A percentile compares a stretch with the other conserved stretches of the same genome.
Conservation (phyloP, 129 eudicot species). For the Ambrosia artemisiifolia region DNA sequence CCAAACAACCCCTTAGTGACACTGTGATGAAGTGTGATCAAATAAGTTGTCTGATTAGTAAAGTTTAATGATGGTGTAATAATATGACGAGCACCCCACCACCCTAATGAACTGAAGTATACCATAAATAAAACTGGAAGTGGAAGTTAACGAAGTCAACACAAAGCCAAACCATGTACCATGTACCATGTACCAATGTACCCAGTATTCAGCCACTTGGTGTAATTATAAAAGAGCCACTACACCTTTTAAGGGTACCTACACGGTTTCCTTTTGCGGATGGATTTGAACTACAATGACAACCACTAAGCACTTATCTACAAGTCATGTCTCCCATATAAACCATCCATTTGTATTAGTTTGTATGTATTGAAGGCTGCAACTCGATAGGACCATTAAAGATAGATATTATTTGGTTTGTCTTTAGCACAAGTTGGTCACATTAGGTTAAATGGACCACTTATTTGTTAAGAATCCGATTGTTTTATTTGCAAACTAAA, state of each 20-base stretch:
- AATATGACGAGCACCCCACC: too few species aligned
- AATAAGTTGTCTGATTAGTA: too few species aligned
- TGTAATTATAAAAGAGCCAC: background rate
- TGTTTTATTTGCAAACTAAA: background rate
- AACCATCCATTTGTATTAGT: background rate
- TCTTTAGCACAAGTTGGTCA: conserved; percentile 11
- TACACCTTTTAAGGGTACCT: background rate
- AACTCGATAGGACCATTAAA: conserved; percentile 1
- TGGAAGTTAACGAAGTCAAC: background rate
- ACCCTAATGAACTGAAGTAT: background rate
- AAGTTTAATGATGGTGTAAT: too few species aligned
- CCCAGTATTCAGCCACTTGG: background rate
- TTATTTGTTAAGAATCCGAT: background rate
- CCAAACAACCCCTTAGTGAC: too few species aligned
- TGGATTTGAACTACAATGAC: conserved; percentile 1
- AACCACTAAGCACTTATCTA: conserved; percentile 21
- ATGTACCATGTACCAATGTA: background rate
- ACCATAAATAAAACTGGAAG: background rate
- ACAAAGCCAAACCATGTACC: background rate
- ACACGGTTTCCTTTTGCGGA: background rate
- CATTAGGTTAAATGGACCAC: background rate
- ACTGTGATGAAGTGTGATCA: too few species aligned
- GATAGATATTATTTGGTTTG: background rate
- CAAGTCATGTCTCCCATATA: conserved; percentile 11
- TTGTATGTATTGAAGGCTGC: conserved; percentile 10